Conservation (phyloP, 768 basidiomycete genomes). For the Leccinum truebloodii region DNA sequence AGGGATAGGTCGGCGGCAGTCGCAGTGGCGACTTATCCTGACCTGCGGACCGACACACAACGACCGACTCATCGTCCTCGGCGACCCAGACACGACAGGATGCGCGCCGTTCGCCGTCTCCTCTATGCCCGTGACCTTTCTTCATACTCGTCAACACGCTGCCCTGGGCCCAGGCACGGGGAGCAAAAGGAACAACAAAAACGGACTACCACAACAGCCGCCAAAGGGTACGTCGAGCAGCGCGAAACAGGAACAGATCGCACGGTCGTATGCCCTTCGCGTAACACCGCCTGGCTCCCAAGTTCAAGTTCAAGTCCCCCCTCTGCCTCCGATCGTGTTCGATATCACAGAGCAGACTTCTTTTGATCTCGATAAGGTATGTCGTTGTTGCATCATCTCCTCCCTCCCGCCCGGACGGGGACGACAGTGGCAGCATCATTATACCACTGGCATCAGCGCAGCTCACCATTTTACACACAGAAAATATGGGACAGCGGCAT, state of each 20-base stretch:
- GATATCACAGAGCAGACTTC: constrained; percentile 77
- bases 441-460: neutral
- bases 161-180: neutral
- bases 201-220: constrained; percentile 1
- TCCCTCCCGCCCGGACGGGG: neutral
- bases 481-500: constrained; percentile 98
- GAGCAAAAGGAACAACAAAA: neutral
- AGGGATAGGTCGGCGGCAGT: constrained; percentile 34
- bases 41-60: constrained; percentile 35
- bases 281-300: neutral
- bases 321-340: constrained; percentile 31
- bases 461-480: constrained; percentile 41
- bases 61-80: constrained; percentile 44
- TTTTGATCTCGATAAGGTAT: constrained; percentile 92
- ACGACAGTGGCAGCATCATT: neutral
- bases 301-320: neutral
- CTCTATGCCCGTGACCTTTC: constrained; percentile 63
- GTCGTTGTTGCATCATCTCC: constrained; percentile 11
- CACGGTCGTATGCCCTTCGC: constrained; percentile 26
- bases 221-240: constrained; percentile 13
- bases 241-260: constrained; percentile 70
- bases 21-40: constrained; percentile 64
- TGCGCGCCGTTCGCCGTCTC: constrained; percentile 56
- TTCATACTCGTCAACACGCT: constrained; percentile 28
- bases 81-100: constrained; percentile 41